Evolutionary conservation across 1,284 basidiomycete species (phyloP).

Genomic region (Puccinia triticina): DNA sequence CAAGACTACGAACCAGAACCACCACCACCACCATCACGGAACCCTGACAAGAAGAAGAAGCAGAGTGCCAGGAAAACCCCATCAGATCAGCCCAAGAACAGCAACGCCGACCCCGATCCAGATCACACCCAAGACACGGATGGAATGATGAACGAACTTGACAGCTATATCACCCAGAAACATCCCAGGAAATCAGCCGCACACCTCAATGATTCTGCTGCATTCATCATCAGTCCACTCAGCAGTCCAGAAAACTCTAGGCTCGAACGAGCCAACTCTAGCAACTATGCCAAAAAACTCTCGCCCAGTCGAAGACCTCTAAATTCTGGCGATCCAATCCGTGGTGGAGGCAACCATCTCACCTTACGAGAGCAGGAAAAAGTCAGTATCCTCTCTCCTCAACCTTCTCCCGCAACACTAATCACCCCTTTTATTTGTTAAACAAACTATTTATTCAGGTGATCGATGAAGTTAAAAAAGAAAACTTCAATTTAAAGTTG

Average conservation of each 20-base stretch:
- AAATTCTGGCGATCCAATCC: constrained; percentile 21
- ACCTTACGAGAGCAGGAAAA: constrained; percentile 93
- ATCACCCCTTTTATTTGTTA: background rate
- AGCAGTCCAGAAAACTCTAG: constrained; percentile 35
- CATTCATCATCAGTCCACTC: constrained; percentile 46
- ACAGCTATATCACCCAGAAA: constrained; percentile 11
- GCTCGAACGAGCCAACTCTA: background rate
- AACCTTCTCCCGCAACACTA: background rate
- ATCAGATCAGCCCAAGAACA: background rate
- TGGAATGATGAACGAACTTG: constrained; percentile 25
- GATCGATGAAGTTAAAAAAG: constrained; percentile 89
- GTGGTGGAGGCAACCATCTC: constrained; percentile 62
- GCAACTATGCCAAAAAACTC: background rate
- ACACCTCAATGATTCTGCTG: constrained; percentile 42
- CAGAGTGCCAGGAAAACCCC: background rate
- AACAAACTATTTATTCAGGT: constrained; percentile 69
- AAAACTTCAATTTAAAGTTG: constrained; percentile 91
- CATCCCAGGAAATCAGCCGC: background rate
- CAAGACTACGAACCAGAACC: constrained; percentile 19
- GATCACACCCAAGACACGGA: constrained; percentile 25
- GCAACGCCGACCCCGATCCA: background rate
- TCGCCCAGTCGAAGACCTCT: constrained; percentile 9
- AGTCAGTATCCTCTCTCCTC: constrained; percentile 63
- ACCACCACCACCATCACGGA: background rate
- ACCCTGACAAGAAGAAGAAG: constrained; percentile 15